phyloP scores from a whole-genome alignment of 257 asterid species.

The Primulina eburnea region DNA sequence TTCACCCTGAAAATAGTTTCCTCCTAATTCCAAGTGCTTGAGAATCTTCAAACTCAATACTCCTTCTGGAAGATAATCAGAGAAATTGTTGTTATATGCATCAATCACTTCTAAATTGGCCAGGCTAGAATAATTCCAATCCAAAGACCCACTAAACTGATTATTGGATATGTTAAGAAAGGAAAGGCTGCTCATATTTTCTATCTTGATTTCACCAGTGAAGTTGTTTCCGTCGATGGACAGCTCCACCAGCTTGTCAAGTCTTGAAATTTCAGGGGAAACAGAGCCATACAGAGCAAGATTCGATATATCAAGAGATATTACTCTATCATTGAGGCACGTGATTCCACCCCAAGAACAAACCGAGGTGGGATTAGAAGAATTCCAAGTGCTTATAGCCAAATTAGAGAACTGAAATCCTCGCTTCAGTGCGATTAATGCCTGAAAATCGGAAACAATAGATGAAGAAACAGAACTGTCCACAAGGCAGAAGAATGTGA shows the following conservation, averaged over 20 bases:
- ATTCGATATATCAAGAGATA: conserved; percentile 59
- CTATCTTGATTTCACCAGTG: conserved; percentile 79
- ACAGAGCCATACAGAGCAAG: conserved; percentile 75
- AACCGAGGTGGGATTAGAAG: conserved; percentile 51
- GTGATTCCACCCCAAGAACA: conserved; percentile 78
- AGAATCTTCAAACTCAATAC: conserved; percentile 50
- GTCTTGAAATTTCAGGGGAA: conserved; percentile 58
- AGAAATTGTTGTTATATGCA: conserved; percentile 77
- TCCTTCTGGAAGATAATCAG: conserved; percentile 68
- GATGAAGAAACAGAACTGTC: conserved; percentile 44
- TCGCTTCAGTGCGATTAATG: conserved; percentile 50
- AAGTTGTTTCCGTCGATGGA: conserved; percentile 86
- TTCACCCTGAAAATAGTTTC: conserved; percentile 65
- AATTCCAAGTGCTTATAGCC: conserved; percentile 51
- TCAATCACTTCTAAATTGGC: conserved; percentile 61
- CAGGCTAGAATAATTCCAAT: conserved; percentile 76
- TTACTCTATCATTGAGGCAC: conserved; percentile 57
- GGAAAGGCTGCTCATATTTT: conserved; percentile 51
- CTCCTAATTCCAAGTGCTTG: conserved; percentile 78
- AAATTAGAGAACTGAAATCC: conserved; percentile 42
- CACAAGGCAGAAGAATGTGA: conserved; percentile 39
- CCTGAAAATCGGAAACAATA: conserved; percentile 56
- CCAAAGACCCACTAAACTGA: conserved; percentile 54
- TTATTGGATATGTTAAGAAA: conserved; percentile 76
- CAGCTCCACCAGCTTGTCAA: conserved; percentile 60